These are phyloP conservation scores for Citrullus amarus DNA, from an alignment of 306 rosid species.

Conservation along the genomic window DNA sequence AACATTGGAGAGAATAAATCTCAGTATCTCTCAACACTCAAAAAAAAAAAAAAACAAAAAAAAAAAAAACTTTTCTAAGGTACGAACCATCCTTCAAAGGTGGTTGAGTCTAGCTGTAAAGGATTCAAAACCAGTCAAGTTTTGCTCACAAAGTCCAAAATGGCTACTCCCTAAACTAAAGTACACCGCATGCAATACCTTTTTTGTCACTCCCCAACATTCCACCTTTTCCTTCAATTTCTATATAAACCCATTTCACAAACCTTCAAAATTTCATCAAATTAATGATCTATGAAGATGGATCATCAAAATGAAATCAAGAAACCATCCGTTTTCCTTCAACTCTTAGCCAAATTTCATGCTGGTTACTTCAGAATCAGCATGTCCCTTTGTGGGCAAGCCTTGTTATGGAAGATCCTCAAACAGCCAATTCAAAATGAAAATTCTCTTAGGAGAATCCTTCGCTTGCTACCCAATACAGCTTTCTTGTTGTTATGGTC, in stretches of 20 bases:
- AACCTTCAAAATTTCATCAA: not conserved
- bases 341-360: slow-evolving; percentile 15
- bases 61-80: no score
- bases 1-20: not conserved
- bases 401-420: slow-evolving; percentile 23
- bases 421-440: slow-evolving; percentile 15
- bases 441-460: slow-evolving; percentile 5
- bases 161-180: slow-evolving; percentile 2
- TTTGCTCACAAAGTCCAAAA: slow-evolving; percentile 12
- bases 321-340: not conserved
- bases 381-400: slow-evolving; percentile 22
- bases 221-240: not conserved
- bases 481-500: slow-evolving; percentile 21
- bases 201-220: not conserved
- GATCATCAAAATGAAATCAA: not conserved
- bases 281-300: not conserved
- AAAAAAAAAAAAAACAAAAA: no score
- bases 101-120: slow-evolving; percentile 21
- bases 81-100: not conserved
- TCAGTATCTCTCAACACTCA: no score
- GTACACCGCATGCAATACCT: not conserved
- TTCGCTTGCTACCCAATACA: slow-evolving; percentile 12
- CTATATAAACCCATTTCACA: not conserved
- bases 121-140: slow-evolving; percentile 11
- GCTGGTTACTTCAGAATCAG: slow-evolving; percentile 29